Percentiles rank a stretch among this genome's conserved stretches.
phyloP scores from a whole-genome alignment of 371 early-diverging fungal species.

The Fennellomyces sp. region DNA sequence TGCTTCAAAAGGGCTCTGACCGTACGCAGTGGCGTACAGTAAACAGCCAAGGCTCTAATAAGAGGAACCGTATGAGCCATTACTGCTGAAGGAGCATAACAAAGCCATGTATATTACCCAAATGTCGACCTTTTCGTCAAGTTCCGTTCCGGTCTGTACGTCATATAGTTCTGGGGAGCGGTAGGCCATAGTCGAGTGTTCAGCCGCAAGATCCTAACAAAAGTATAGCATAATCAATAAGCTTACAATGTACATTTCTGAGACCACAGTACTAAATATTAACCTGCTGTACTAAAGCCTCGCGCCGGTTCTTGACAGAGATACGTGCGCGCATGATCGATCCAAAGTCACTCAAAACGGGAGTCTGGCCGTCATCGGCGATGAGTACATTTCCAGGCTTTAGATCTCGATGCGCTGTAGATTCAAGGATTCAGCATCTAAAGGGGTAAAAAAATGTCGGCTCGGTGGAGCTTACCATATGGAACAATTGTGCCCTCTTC shows the following conservation, averaged over 20 bases:
- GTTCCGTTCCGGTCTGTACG: slow-evolving; percentile 59
- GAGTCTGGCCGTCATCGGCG: slow-evolving; percentile 66
- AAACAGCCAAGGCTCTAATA: slow-evolving; percentile 66
- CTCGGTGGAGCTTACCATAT: slow-evolving; percentile 30
- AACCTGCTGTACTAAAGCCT: slow-evolving; percentile 68
- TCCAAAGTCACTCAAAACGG: slow-evolving; percentile 77
- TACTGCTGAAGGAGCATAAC: neutral
- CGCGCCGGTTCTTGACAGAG: slow-evolving; percentile 53
- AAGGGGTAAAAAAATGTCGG: neutral
- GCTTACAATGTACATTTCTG: neutral
- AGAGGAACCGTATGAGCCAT: neutral
- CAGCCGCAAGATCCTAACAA: slow-evolving; percentile 40
- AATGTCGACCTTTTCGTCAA: slow-evolving; percentile 78
- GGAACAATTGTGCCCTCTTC: slow-evolving; percentile 20
- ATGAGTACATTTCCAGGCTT: slow-evolving; percentile 71
- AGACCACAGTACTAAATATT: no score
- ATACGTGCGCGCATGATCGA: slow-evolving; percentile 63
- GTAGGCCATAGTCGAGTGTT: slow-evolving; percentile 72
- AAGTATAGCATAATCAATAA: neutral
- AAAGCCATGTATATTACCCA: slow-evolving; percentile 50
- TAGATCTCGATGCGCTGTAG: slow-evolving; percentile 69
- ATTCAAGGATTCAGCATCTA: neutral
- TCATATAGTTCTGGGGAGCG: slow-evolving; percentile 82
- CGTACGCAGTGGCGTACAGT: slow-evolving; percentile 73
- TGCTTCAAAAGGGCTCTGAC: slow-evolving; percentile 72